phyloP scores from a whole-genome alignment of 2,329 filamentous ascomycete genomes.

The Ophiostoma piceae region DNA sequence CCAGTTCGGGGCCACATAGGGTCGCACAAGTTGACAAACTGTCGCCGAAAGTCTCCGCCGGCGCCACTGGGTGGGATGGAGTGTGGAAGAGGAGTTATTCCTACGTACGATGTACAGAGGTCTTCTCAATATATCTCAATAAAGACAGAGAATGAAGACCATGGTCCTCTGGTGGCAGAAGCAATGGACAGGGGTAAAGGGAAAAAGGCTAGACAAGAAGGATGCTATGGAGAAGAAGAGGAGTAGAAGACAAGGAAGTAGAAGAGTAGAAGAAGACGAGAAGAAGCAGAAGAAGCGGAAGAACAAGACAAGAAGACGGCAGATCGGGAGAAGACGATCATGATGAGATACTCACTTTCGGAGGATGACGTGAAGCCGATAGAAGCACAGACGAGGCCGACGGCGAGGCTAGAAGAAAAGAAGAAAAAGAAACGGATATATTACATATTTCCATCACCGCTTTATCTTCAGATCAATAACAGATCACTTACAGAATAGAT shows the following conservation, averaged over 20 bases:
- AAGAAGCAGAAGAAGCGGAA: neutral
- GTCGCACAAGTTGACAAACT: constrained; percentile 1
- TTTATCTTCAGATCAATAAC: neutral
- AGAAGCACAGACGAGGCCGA: neutral
- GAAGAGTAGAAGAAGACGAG: neutral
- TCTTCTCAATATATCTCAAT: too few relatives aligned
- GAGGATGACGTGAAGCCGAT: neutral
- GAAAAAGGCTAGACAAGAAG: neutral
- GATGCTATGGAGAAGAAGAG: neutral
- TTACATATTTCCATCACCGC: neutral
- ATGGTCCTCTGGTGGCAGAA: neutral
- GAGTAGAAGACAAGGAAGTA: neutral
- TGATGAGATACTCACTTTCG: neutral
- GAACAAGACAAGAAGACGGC: neutral
- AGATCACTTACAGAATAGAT: neutral
- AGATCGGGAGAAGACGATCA: neutral
- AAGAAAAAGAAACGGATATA: neutral
- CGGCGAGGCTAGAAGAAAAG: neutral
- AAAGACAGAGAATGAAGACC: too few relatives aligned
- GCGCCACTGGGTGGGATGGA: neutral
- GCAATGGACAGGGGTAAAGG: constrained; percentile 7
- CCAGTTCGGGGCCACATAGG: neutral
- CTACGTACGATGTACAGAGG: too few relatives aligned
- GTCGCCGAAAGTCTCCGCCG: constrained; percentile 1
- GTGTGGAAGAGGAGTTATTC: neutral